phyloP scores from a whole-genome alignment of 2,329 filamentous ascomycete genomes.

The Sporothrix globosa region DNA sequence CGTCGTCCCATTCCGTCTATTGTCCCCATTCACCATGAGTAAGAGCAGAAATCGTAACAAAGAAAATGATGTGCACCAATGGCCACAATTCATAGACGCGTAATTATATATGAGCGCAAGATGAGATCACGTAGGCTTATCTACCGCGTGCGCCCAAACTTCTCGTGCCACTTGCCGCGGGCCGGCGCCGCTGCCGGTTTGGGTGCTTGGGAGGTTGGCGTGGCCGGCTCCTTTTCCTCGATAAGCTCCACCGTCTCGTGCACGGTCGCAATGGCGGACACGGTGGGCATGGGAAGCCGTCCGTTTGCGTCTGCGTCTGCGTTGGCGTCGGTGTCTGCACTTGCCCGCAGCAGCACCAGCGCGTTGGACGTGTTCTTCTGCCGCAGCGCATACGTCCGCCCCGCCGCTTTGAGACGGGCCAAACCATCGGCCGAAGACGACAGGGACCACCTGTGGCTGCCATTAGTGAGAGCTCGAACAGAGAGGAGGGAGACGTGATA shows the following conservation, averaged over 20 bases:
- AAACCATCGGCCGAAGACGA: slow-evolving; percentile 55
- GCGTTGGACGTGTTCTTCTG: slow-evolving; percentile 71
- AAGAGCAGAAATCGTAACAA: neutral
- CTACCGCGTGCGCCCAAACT: slow-evolving; percentile 55
- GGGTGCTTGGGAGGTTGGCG: neutral
- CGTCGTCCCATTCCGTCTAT: neutral
- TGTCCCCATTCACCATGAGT: neutral
- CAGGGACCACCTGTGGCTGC: slow-evolving; percentile 36
- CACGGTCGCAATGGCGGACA: slow-evolving; percentile 58
- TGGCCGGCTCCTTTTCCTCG: slow-evolving; percentile 41
- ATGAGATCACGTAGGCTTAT: neutral
- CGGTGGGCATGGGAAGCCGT: slow-evolving; percentile 38
- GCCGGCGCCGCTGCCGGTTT: slow-evolving; percentile 38
- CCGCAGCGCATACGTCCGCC: slow-evolving; percentile 60
- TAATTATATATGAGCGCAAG: neutral
- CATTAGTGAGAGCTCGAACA: neutral
- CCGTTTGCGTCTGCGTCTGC: slow-evolving; percentile 27
- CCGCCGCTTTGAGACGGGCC: slow-evolving; percentile 57
- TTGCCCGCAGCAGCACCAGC: slow-evolving; percentile 58
- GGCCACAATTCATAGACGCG: neutral
- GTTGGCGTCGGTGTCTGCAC: slow-evolving; percentile 38
- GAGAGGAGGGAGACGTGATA: neutral
- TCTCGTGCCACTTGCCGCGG: slow-evolving; percentile 64
- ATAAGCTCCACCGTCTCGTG: slow-evolving; percentile 67
- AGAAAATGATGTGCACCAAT: neutral